phyloP scores from a whole-genome alignment of 192 early-diverging fungal species.

The Backusella westeae region DNA sequence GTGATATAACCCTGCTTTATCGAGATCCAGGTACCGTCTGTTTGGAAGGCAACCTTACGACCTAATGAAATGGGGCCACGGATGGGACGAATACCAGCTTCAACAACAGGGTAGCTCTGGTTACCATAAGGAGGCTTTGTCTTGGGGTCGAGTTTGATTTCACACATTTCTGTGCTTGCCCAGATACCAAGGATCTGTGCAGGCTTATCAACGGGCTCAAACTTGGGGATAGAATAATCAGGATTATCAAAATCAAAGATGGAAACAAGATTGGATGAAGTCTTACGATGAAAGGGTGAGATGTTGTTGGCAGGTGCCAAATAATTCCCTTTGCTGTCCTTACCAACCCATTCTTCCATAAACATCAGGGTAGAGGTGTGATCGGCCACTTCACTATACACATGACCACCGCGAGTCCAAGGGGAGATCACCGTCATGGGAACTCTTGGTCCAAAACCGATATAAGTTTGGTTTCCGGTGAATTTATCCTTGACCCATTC shows the following conservation, averaged over 20 bases:
- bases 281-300: neutral
- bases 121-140: slow-evolving; percentile 19
- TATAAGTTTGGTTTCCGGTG: neutral
- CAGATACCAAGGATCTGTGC: slow-evolving; percentile 5
- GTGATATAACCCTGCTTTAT: neutral
- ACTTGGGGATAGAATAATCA: neutral
- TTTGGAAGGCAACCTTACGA: neutral
- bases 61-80: neutral
- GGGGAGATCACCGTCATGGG: slow-evolving; percentile 22
- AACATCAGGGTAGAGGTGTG: slow-evolving; percentile 20
- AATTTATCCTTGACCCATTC: slow-evolving; percentile 16
- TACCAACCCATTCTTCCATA: slow-evolving; percentile 26
- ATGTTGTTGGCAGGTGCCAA: slow-evolving; percentile 19
- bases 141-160: slow-evolving; percentile 3
- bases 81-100: neutral
- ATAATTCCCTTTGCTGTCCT: slow-evolving; percentile 12
- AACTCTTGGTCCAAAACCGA: slow-evolving; percentile 18
- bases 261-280: neutral
- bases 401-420: slow-evolving; percentile 23
- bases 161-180: neutral
- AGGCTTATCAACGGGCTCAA: neutral
- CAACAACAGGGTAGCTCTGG: neutral
- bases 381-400: slow-evolving; percentile 24
- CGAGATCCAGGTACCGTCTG: neutral
- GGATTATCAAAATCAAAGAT: slow-evolving; percentile 1